These are phyloP conservation scores for Filobasidium uniguttulatum DNA, from an alignment of 1,284 basidiomycete genomes.

Conservation along the genomic window DNA sequence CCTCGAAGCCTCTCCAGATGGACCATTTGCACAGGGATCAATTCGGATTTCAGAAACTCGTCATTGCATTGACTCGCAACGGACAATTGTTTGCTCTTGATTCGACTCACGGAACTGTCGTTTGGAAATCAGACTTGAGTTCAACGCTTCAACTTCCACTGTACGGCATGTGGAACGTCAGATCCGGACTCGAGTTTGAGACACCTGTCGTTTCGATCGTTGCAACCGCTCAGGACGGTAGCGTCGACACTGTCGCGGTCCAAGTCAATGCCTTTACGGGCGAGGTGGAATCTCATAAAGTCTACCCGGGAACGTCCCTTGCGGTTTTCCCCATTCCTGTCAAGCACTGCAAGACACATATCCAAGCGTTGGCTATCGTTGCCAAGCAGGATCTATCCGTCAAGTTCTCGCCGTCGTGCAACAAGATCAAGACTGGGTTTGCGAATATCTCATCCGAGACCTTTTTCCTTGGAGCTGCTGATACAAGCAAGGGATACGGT, in stretches of 20 bases:
- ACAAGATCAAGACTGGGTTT: constrained; percentile 26
- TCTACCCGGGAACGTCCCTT: constrained; percentile 22
- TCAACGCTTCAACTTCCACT: constrained; percentile 25
- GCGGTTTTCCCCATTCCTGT: constrained; percentile 28
- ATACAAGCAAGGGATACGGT: background rate
- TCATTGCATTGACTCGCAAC: constrained; percentile 55
- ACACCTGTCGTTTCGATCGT: constrained; percentile 28
- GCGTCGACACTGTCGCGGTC: constrained; percentile 49
- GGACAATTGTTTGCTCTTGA: constrained; percentile 77
- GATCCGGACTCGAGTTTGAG: constrained; percentile 24
- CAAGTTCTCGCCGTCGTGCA: constrained; percentile 34
- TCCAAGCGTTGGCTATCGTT: constrained; percentile 28
- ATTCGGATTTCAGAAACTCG: constrained; percentile 77
- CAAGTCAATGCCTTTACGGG: constrained; percentile 69
- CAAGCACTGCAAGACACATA: constrained; percentile 30
- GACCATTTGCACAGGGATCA: constrained; percentile 49
- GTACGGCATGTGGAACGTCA: constrained; percentile 23
- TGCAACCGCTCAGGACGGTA: constrained; percentile 18
- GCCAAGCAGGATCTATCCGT: constrained; percentile 18
- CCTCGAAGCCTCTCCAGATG: constrained; percentile 33
- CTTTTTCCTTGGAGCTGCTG: constrained; percentile 18
- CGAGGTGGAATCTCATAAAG: constrained; percentile 21
- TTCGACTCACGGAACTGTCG: constrained; percentile 54
- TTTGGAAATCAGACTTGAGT: constrained; percentile 50
- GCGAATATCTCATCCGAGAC: constrained; percentile 20